phyloP scores from a whole-genome alignment of 805 yeast species.

The Soucietia sequanensis region DNA sequence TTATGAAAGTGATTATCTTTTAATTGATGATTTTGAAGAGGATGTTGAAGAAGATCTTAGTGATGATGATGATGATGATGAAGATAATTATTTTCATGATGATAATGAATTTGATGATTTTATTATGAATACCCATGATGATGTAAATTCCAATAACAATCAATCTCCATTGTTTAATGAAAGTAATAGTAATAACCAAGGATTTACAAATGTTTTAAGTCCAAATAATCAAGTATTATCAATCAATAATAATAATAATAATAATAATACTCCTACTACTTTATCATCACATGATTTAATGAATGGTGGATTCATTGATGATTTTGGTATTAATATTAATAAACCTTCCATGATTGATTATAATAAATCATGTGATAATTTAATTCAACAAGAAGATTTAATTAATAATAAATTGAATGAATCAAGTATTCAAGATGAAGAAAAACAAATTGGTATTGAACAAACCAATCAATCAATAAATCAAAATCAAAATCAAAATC shows the following conservation, averaged over 20 bases:
- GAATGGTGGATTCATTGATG: slow-evolving; percentile 14
- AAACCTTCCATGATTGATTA: no score
- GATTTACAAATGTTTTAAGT: no score
- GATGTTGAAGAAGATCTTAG: slow-evolving; percentile 43
- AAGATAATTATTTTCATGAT: slow-evolving; percentile 37
- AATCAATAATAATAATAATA: slow-evolving; percentile 9
- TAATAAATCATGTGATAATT: no score
- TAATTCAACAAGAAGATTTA: slow-evolving; percentile 1
- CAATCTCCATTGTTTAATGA: no score
- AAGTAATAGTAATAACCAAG: no score
- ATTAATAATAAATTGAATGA: slow-evolving; percentile 1
- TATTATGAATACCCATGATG: slow-evolving; percentile 12
- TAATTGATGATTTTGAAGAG: slow-evolving; percentile 35
- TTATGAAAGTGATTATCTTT: slow-evolving; percentile 33
- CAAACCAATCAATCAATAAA: no score
- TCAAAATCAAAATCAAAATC: no score
- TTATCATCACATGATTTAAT: slow-evolving; percentile 8
- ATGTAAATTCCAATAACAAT: slow-evolving; percentile 2
- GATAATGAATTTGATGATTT: slow-evolving; percentile 34
- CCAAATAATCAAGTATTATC: background rate
- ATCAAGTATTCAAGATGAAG: no score
- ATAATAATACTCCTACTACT: slow-evolving; percentile 2
- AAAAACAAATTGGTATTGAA: no score
- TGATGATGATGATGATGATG: slow-evolving; percentile 39
- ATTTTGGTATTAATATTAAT: slow-evolving; percentile 7